Conservation (phyloP, 495 filamentous ascomycete genomes). For the Penicillium steckii region DNA sequence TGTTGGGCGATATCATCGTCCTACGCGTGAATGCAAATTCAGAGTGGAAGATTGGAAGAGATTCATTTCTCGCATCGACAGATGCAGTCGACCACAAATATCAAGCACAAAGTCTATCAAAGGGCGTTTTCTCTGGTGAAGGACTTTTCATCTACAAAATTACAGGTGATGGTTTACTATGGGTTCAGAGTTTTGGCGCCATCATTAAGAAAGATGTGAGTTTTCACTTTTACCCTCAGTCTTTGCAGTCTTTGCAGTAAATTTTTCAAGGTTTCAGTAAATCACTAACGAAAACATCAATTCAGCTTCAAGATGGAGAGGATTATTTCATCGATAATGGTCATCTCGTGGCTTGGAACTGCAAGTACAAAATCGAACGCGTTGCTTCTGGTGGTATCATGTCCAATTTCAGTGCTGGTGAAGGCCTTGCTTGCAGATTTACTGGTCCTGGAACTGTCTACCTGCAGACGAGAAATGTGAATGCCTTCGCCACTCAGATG, state of each 20-base stretch:
- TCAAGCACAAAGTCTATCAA: slow-evolving; percentile 81
- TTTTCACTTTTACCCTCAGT: slow-evolving; percentile 2
- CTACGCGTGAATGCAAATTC: slow-evolving; percentile 68
- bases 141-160: slow-evolving; percentile 92
- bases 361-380: slow-evolving; percentile 83
- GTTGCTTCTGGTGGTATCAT: slow-evolving; percentile 88
- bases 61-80: slow-evolving; percentile 76
- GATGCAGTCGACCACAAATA: slow-evolving; percentile 79
- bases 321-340: slow-evolving; percentile 94
- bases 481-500: slow-evolving; percentile 51
- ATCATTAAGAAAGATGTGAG: slow-evolving; percentile 94
- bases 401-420: slow-evolving; percentile 70
- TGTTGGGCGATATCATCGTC: slow-evolving; percentile 83
- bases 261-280: neutral
- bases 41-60: slow-evolving; percentile 75
- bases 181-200: slow-evolving; percentile 89
- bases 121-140: slow-evolving; percentile 91
- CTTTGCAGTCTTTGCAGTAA: neutral
- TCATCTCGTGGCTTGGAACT: slow-evolving; percentile 96
- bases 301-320: slow-evolving; percentile 70
- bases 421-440: slow-evolving; percentile 93
- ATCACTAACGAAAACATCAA: neutral
- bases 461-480: slow-evolving; percentile 86
- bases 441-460: slow-evolving; percentile 90
- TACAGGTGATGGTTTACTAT: slow-evolving; percentile 72